Conservation (phyloP, 495 filamentous ascomycete genomes). For the Neurospora pannonica region DNA sequence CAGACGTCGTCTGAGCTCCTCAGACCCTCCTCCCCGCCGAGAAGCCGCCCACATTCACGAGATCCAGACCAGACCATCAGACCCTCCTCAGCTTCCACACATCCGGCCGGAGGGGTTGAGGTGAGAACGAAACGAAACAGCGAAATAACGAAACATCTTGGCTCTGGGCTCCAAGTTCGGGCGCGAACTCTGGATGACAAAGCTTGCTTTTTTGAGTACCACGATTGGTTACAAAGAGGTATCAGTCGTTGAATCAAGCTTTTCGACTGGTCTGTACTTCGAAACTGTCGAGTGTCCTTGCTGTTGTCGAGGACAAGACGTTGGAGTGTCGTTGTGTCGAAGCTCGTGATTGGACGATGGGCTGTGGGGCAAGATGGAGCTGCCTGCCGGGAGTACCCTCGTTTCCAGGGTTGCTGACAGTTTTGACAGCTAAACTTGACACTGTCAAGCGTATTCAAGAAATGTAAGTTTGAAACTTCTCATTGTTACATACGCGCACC, state of each 20-base stretch:
- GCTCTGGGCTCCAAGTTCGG: not conserved
- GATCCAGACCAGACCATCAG: not conserved
- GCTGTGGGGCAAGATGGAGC: not conserved
- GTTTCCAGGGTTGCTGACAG: not conserved
- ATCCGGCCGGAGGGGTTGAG: not conserved
- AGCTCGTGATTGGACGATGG: not conserved
- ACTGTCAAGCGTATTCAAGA: not conserved
- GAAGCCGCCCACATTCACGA: not conserved
- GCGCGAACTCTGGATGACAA: not conserved
- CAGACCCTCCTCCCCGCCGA: not conserved
- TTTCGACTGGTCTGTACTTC: not conserved
- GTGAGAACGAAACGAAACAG: not conserved
- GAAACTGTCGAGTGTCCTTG: not conserved
- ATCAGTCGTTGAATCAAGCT: not conserved
- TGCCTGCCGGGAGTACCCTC: not conserved
- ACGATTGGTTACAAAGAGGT: not conserved
- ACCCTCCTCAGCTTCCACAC: not conserved
- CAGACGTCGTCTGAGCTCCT: not conserved
- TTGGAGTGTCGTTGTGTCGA: not conserved
- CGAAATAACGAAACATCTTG: not conserved
- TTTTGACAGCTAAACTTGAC: not conserved
- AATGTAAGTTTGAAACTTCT: not conserved
- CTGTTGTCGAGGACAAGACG: not conserved
- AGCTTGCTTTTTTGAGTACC: not conserved
- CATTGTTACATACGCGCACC: not conserved